A percentile compares a stretch with the other conserved stretches of the same genome.
phyloP scores from a whole-genome alignment of 2,329 filamentous ascomycete species.

The Ceratocystis cacaofunesta region DNA sequence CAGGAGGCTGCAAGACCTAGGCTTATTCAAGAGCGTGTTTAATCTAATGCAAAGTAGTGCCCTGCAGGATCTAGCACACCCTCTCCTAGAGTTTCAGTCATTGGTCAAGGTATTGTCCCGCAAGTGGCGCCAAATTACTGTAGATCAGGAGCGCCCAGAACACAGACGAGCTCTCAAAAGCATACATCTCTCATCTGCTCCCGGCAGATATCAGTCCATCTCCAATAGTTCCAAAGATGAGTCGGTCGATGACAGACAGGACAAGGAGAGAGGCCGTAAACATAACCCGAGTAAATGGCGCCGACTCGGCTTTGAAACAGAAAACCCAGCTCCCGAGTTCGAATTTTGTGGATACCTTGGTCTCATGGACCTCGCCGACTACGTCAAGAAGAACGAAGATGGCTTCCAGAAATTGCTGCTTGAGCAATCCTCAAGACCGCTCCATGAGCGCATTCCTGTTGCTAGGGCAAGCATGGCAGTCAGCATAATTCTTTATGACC shows the following conservation, averaged over 20 bases:
- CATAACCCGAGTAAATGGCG: constrained; percentile 90
- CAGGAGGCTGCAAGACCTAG: constrained; percentile 81
- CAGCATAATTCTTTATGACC: constrained; percentile 79
- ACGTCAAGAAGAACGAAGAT: constrained; percentile 81
- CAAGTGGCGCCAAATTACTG: constrained; percentile 73
- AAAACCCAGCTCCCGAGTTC: constrained; percentile 77
- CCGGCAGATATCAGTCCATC: constrained; percentile 34
- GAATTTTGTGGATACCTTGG: constrained; percentile 74
- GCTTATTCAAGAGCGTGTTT: constrained; percentile 83
- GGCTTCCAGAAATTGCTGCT: constrained; percentile 81
- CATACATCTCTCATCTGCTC: constrained; percentile 67
- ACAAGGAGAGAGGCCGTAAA: constrained; percentile 48
- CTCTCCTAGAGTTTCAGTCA: constrained; percentile 82
- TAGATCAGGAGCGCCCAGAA: constrained; percentile 76
- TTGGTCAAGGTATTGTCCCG: constrained; percentile 75
- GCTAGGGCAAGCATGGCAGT: constrained; percentile 75
- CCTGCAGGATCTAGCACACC: constrained; percentile 77
- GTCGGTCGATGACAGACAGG: constrained; percentile 13
- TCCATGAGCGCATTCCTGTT: constrained; percentile 66
- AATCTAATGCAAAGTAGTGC: constrained; percentile 88
- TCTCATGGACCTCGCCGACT: constrained; percentile 95
- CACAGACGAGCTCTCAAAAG: constrained; percentile 77
- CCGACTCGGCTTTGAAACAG: constrained; percentile 76
- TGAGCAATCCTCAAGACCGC: constrained; percentile 65
- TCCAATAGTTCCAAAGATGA: constrained; percentile 30